Evolutionary conservation across 345 rosid species (phyloP), one percentile per base, ranked within the genome.

Genomic region (Bruguiera parviflora): DNA sequence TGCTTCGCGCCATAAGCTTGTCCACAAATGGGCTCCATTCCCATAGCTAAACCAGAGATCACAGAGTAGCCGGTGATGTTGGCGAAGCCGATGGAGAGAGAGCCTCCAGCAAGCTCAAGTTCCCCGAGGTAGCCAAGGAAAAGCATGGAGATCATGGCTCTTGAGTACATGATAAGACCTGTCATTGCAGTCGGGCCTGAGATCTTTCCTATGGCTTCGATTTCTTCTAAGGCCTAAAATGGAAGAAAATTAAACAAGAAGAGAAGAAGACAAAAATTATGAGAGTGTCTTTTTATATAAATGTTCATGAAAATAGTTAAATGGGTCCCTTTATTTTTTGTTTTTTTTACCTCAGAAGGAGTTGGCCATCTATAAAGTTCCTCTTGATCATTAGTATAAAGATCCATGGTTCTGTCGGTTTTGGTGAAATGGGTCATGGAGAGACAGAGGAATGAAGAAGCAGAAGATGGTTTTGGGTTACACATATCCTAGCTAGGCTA

Each of bases 1-100:
- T 92, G 98, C 62, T 90, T 92, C 13, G 99, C 98, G 2, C 99
- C 99, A 35, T 87, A 92, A 53, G 99, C 99, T 79, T 95, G 99
- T 2, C 96, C 96, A 8, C 99, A 95, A 51, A 95, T 95, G 77
- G 99, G 99, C 67, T 95, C 99, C 99, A 95, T 95, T 65, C 99
- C 99, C 99, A 95, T 92, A 69, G 98, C 92, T 15, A 94, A 83
- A 18, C 98, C 98, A 32, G 98, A 94, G 81, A 94, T 83, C 15
- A 94, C 92, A 27, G 98, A 94, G 89, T 94, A 94, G 55, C 98
- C 98, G 1, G 98, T 91, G 70, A 94, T 95, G 83, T 95, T 95
- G 5, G 99, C 99, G 55, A 95, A 90, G 52, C 96, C 98, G 46
- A 90, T 88, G 75, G 99, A 80, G 46, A 95, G 96, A 53, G 99